A percentile compares a stretch with the other conserved stretches of the same genome.
Conservation (phyloP, 345 rosid genomes). For the Ceriops decandra region DNA sequence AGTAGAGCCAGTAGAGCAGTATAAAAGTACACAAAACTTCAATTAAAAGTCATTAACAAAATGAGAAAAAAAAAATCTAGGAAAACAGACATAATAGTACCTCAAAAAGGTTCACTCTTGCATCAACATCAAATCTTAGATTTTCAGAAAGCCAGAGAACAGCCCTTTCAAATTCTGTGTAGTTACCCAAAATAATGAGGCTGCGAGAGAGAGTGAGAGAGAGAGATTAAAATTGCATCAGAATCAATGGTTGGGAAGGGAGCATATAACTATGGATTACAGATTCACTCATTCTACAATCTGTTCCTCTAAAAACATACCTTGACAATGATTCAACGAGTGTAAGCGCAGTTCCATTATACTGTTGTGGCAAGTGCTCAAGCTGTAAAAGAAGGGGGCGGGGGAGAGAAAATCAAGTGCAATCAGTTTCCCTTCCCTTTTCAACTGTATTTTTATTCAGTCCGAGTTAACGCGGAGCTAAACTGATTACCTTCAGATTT, state of each 20-base stretch:
- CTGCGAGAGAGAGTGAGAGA: constrained; percentile 37
- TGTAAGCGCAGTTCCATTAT: constrained; percentile 87
- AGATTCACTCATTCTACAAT: background rate
- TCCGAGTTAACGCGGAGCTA: background rate
- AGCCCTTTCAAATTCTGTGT: constrained; percentile 79
- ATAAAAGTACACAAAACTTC: background rate
- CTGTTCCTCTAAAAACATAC: constrained; percentile 30
- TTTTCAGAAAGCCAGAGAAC: constrained; percentile 84
- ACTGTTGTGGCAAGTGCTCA: constrained; percentile 75
- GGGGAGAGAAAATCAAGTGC: constrained; percentile 1
- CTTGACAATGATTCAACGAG: constrained; percentile 89
- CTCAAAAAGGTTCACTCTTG: constrained; percentile 91
- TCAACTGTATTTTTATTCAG: background rate
- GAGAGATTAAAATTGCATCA: constrained; percentile 10
- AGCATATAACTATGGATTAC: background rate
- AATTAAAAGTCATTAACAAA: background rate
- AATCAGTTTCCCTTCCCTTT: constrained; percentile 4
- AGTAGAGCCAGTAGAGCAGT: background rate
- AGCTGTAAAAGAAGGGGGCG: constrained; percentile 49
- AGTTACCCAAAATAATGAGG: constrained; percentile 85
- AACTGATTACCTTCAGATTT: constrained; percentile 61
- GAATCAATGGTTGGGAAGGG: background rate
- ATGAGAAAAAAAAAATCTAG: background rate
- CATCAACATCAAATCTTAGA: constrained; percentile 76
- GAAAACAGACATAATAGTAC: constrained; percentile 29